phyloP scores from a whole-genome alignment of 805 yeast species.

The Maudiozyma saulgeensis region DNA sequence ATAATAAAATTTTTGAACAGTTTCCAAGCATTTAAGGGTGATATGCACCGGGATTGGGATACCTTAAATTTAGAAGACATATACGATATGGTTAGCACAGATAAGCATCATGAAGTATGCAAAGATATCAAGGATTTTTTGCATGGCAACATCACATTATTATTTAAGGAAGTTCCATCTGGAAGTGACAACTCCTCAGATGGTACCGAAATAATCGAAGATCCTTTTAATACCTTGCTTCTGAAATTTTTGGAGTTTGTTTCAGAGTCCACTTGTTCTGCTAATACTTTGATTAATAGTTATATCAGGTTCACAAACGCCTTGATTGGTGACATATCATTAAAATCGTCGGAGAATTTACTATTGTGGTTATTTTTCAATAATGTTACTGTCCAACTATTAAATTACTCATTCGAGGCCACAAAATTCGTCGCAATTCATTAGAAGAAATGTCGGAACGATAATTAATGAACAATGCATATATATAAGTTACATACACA shows the following conservation, averaged over 20 bases:
- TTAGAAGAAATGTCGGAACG: neutral
- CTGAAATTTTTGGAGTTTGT: conserved; percentile 10
- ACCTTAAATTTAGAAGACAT: conserved; percentile 30
- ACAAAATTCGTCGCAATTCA: conserved; percentile 5
- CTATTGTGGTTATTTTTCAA: conserved; percentile 16
- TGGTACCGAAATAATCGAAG: neutral
- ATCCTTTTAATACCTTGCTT: conserved; percentile 2
- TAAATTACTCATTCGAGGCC: conserved; percentile 13
- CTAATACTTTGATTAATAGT: conserved; percentile 14
- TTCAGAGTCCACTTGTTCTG: conserved; percentile 11
- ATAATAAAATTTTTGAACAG: conserved; percentile 38
- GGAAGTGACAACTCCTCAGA: neutral
- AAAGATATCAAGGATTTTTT: conserved; percentile 12
- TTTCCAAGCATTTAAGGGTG: conserved; percentile 37
- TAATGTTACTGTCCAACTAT: conserved; percentile 12
- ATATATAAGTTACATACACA: neutral
- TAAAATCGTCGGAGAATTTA: conserved; percentile 11
- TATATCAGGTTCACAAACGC: conserved; percentile 20
- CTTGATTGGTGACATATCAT: conserved; percentile 19
- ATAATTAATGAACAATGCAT: neutral
- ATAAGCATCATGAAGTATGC: conserved; percentile 9
- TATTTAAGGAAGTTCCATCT: neutral
- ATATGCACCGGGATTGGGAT: conserved; percentile 53
- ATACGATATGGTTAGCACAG: conserved; percentile 14
- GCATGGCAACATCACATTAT: neutral